Evolutionary conservation across 371 early-diverging fungal species (phyloP).

Genomic region (Amoeboaphelidium protococcarum): DNA sequence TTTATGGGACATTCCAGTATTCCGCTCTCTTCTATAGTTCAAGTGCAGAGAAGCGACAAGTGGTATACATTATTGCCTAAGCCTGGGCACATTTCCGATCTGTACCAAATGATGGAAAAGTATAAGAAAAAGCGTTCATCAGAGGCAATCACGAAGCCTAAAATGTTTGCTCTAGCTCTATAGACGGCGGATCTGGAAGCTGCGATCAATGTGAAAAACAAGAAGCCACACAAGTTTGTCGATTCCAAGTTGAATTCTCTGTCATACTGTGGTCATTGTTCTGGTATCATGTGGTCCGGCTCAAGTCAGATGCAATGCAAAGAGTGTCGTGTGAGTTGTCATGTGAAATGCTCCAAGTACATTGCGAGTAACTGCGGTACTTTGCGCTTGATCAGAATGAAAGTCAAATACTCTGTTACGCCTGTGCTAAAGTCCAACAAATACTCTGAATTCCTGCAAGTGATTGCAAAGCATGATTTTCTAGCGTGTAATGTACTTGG

Average conservation of each 20-base stretch:
- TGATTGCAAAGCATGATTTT: neutral
- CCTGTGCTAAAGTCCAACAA: neutral
- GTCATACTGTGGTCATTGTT: neutral
- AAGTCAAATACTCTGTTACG: neutral
- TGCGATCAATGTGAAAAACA: neutral
- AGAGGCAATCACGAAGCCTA: neutral
- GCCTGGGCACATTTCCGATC: neutral
- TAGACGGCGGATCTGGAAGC: neutral
- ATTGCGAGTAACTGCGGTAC: neutral
- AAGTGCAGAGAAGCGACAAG: neutral
- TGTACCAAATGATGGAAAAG: neutral
- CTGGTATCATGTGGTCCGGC: neutral
- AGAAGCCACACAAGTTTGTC: neutral
- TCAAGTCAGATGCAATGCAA: neutral
- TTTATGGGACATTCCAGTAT: neutral
- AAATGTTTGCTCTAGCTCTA: neutral
- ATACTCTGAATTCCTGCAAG: neutral
- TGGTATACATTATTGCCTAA: neutral
- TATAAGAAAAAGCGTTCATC: neutral
- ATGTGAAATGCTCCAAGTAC: neutral
- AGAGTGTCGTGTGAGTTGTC: neutral
- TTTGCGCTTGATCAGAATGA: neutral
- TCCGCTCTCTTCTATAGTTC: neutral
- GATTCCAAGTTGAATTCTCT: neutral
- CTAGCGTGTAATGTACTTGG: neutral